phyloP scores from a whole-genome alignment of 2,329 filamentous ascomycete species.

The Aurifilum marmelostoma region DNA sequence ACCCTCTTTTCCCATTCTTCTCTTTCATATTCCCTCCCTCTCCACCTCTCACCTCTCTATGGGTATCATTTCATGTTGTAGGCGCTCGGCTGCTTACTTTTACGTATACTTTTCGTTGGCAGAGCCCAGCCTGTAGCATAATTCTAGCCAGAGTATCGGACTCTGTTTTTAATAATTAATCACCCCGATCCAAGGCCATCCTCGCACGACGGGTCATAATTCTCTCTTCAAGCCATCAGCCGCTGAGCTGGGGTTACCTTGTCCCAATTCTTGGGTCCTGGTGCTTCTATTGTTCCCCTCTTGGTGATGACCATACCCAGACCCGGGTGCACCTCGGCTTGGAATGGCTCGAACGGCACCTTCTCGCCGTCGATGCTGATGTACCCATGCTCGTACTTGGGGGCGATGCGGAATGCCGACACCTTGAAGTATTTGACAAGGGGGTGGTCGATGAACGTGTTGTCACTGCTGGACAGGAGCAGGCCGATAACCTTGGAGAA shows the following conservation, averaged over 20 bases:
- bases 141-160: neutral
- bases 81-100: neutral
- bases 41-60: neutral
- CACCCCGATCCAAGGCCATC: neutral
- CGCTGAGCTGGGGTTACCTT: constrained; percentile 36
- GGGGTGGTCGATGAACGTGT: constrained; percentile 77
- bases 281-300: constrained; percentile 71
- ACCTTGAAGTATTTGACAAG: constrained; percentile 84
- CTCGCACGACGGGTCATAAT: neutral
- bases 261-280: constrained; percentile 58
- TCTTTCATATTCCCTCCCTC: neutral
- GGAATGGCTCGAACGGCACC: constrained; percentile 85
- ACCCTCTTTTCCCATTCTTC: neutral
- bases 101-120: neutral
- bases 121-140: neutral
- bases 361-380: constrained; percentile 94
- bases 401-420: constrained; percentile 82
- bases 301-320: constrained; percentile 85
- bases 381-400: constrained; percentile 70
- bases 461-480: constrained; percentile 71
- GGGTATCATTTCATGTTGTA: constrained; percentile 21
- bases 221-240: constrained; percentile 32
- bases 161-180: neutral
- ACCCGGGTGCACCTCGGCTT: constrained; percentile 83
- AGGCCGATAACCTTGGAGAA: constrained; percentile 68